Percentiles rank a stretch among this genome's conserved stretches.
Evolutionary conservation across 2,329 filamentous ascomycete species (phyloP).

Genomic region (Venturiaceae sp.): DNA sequence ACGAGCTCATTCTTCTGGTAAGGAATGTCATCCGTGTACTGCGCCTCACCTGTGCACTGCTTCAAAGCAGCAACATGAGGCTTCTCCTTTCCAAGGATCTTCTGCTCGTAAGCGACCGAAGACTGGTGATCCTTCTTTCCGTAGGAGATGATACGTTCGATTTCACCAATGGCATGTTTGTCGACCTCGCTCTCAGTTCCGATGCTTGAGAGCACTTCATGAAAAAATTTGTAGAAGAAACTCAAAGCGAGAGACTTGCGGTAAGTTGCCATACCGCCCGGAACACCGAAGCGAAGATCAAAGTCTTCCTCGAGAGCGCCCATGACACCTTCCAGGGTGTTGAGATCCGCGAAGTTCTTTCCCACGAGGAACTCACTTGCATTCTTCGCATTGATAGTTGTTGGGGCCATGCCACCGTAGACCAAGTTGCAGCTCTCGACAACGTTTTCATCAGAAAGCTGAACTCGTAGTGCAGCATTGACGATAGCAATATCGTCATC

Average conservation of each 20-base stretch:
- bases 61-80: constrained; percentile 87
- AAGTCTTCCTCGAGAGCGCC: constrained; percentile 84
- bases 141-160: constrained; percentile 73
- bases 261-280: constrained; percentile 96
- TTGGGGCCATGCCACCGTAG: constrained; percentile 92
- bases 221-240: constrained; percentile 96
- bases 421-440: constrained; percentile 72
- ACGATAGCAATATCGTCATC: constrained; percentile 99
- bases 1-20: constrained; percentile 79
- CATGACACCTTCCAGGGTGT: constrained; percentile 85
- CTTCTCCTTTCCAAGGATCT: constrained; percentile 74
- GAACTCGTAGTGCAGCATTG: constrained; percentile 72
- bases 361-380: constrained; percentile 66
- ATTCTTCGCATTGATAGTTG: constrained; percentile 76
- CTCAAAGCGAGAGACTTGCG: constrained; percentile 80
- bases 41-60: constrained; percentile 86
- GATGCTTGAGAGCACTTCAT: constrained; percentile 66
- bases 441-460: constrained; percentile 55
- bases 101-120: constrained; percentile 68
- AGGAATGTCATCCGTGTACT: constrained; percentile 95
- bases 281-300: constrained; percentile 78
- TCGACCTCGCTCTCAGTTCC: constrained; percentile 49
- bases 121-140: constrained; percentile 71
- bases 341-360: constrained; percentile 68
- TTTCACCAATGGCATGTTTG: constrained; percentile 67